A percentile compares a stretch with the other conserved stretches of the same genome.
These are phyloP conservation scores for Acrodontium crateriforme DNA, from an alignment of 2,329 filamentous ascomycete genomes.

Conservation along the genomic window DNA sequence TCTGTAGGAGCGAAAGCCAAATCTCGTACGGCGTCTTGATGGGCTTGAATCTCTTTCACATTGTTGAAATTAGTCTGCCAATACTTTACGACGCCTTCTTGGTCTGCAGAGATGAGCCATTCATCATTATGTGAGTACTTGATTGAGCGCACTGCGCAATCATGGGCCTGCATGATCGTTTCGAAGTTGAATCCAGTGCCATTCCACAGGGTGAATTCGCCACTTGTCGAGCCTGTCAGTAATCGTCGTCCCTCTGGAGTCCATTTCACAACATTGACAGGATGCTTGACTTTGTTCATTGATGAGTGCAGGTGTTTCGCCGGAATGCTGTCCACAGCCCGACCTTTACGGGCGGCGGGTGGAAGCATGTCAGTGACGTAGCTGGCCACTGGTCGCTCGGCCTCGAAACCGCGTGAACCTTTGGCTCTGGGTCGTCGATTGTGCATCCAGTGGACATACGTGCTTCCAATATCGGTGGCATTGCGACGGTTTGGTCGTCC, in stretches of 20 bases:
- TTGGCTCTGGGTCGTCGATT: conserved; percentile 65
- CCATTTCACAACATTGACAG: conserved; percentile 94
- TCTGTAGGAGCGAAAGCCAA: conserved; percentile 89
- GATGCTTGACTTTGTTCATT: conserved; percentile 94
- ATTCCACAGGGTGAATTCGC: conserved; percentile 98
- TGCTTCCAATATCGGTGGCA: conserved; percentile 23
- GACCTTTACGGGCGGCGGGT: conserved; percentile 59
- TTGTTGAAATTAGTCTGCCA: conserved; percentile 99
- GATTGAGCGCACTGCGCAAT: conserved; percentile 68
- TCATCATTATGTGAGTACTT: conserved; percentile 92
- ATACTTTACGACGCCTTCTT: conserved; percentile 92
- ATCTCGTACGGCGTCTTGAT: conserved; percentile 79
- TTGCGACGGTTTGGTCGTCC: conserved; percentile 10
- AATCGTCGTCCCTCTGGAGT: conserved; percentile 87
- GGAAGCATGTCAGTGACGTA: conserved; percentile 90
- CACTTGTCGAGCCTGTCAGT: conserved; percentile 86
- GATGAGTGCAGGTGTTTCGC: conserved; percentile 97
- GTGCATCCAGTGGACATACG: conserved; percentile 63
- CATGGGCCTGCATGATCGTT: conserved; percentile 96
- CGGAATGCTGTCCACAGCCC: conserved; percentile 74
- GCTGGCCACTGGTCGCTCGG: conserved; percentile 72
- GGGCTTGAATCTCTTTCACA: conserved; percentile 84
- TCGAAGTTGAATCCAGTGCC: conserved; percentile 99
- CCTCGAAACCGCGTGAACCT: conserved; percentile 56
- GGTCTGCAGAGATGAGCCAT: conserved; percentile 91